phyloP scores from a whole-genome alignment of 2,329 filamentous ascomycete genomes.

The Teratosphaeria nubilosa region DNA sequence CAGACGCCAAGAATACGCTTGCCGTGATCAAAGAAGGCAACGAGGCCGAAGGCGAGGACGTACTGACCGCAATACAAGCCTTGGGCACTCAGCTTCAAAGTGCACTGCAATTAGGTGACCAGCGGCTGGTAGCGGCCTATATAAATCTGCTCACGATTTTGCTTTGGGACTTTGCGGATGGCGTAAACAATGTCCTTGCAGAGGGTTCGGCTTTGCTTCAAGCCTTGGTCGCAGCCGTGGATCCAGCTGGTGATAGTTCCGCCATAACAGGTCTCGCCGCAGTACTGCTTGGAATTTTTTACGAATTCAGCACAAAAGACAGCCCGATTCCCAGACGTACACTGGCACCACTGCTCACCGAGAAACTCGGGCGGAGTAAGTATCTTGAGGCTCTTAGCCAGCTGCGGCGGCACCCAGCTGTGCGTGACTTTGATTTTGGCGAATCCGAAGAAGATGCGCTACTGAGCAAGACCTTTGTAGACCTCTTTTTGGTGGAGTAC shows the following conservation, averaged over 20 bases:
- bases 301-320: constrained; percentile 96
- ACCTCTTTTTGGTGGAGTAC: constrained; percentile 95
- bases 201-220: constrained; percentile 85
- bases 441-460: constrained; percentile 15
- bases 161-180: constrained; percentile 86
- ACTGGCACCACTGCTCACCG: constrained; percentile 66
- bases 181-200: constrained; percentile 82
- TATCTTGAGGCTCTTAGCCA: constrained; percentile 75
- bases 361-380: constrained; percentile 71
- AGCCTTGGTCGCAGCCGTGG: constrained; percentile 41
- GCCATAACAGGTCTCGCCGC: constrained; percentile 58
- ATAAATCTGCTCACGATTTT: constrained; percentile 81
- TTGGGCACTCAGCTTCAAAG: constrained; percentile 77
- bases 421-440: constrained; percentile 79
- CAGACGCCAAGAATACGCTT: constrained; percentile 66
- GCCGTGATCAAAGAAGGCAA: constrained; percentile 84
- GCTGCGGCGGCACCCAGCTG: constrained; percentile 63
- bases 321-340: constrained; percentile 77
- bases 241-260: constrained; percentile 11
- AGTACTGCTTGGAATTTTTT: constrained; percentile 75
- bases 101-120: constrained; percentile 60
- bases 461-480: constrained; percentile 77
- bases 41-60: constrained; percentile 80
- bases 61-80: constrained; percentile 85
- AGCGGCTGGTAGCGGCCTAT: constrained; percentile 72